These are phyloP conservation scores for Entonaema liquescens DNA, from an alignment of 495 filamentous ascomycete species.

Conservation along the genomic window DNA sequence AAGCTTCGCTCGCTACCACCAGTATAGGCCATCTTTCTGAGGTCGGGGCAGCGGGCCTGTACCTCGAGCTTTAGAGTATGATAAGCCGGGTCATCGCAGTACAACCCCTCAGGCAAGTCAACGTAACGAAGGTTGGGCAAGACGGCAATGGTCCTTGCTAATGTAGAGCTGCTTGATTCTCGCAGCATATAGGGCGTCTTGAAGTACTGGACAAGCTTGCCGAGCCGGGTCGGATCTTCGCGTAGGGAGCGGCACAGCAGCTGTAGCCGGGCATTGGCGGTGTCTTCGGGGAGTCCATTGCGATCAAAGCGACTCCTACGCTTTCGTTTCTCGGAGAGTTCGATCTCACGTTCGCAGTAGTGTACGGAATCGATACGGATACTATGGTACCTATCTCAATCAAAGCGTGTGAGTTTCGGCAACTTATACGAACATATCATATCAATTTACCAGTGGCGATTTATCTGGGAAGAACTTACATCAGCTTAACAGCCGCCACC, in stretches of 20 bases:
- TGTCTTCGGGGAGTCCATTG: conserved; percentile 80
- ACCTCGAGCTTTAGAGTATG: conserved; percentile 81
- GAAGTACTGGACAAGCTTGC: conserved; percentile 72
- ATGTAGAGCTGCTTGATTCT: conserved; percentile 82
- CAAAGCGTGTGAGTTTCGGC: conserved; percentile 26
- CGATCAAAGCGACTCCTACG: conserved; percentile 76
- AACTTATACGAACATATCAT: background rate
- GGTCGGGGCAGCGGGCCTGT: conserved; percentile 79
- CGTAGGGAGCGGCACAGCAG: conserved; percentile 83
- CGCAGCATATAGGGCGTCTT: conserved; percentile 98
- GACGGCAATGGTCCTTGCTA: conserved; percentile 86
- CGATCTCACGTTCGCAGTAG: conserved; percentile 87
- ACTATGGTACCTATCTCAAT: conserved; percentile 73
- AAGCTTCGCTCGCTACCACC: conserved; percentile 81
- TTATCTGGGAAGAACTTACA: conserved; percentile 60
- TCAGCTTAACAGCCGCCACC: conserved; percentile 58
- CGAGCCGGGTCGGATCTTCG: conserved; percentile 71
- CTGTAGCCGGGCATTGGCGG: conserved; percentile 75
- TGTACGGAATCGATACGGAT: conserved; percentile 95
- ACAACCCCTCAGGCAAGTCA: conserved; percentile 89
- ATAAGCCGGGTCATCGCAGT: conserved; percentile 77
- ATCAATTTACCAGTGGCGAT: background rate
- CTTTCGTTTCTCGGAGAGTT: conserved; percentile 78
- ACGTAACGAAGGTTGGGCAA: conserved; percentile 88
- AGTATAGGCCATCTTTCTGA: conserved; percentile 88